Conservation (phyloP, 1,139 yeast species). For the Kluyveromyces marxianus region DNA sequence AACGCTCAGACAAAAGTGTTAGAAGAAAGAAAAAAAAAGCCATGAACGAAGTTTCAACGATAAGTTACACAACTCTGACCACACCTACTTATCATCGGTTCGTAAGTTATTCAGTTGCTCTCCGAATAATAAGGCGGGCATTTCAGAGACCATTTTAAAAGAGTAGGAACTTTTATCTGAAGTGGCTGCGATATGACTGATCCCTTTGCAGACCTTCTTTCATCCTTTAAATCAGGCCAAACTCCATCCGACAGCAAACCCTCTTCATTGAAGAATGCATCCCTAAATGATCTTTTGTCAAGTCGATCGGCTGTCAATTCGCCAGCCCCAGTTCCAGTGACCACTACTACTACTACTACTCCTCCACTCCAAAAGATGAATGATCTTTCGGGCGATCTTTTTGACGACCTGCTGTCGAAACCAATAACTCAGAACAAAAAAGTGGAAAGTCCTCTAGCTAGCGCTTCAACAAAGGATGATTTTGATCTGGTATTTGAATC, state of each 20-base stretch:
- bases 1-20: too few species aligned
- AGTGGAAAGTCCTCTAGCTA: not conserved
- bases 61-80: too few species aligned
- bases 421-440: not conserved
- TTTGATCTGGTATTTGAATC: slow-evolving; percentile 11
- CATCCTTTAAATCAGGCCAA: slow-evolving; percentile 25
- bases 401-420: slow-evolving; percentile 15
- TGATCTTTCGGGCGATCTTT: slow-evolving; percentile 9
- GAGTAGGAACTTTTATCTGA: not conserved
- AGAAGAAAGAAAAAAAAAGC: too few species aligned
- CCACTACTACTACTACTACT: too few species aligned
- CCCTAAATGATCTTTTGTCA: slow-evolving; percentile 5
- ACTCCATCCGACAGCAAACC: not conserved
- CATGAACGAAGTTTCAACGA: too few species aligned
- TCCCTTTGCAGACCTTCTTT: slow-evolving; percentile 40
- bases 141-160: not conserved
- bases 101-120: too few species aligned
- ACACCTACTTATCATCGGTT: too few species aligned
- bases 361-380: too few species aligned
- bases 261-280: not conserved
- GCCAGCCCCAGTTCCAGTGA: not conserved
- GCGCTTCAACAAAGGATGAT: slow-evolving; percentile 7
- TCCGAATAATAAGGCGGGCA: too few species aligned
- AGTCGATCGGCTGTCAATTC: not conserved
- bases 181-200: slow-evolving; percentile 21